Percentiles rank a stretch among this genome's conserved stretches.
Evolutionary conservation across 75 land plant genomes (phyloP).

Genomic region (Sequoia sempervirens): DNA sequence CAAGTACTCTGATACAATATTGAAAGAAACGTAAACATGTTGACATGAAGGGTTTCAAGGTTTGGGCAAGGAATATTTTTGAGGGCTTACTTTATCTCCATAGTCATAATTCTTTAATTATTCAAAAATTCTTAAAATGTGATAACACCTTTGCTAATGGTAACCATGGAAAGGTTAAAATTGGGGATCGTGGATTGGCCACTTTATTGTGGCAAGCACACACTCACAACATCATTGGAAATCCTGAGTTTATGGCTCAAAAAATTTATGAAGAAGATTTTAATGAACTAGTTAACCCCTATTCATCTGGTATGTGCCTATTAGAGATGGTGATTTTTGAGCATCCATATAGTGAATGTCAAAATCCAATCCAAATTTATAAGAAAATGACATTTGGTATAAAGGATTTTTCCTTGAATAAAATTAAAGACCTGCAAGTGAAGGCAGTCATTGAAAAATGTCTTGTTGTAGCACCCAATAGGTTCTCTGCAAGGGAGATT

Average conservation of each 20-base stretch:
- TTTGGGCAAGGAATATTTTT: constrained; percentile 54
- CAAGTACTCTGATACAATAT: constrained; percentile 47
- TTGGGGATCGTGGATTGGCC: constrained; percentile 80
- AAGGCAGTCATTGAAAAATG: constrained; percentile 82
- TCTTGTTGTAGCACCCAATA: constrained; percentile 53
- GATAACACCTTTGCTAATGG: constrained; percentile 88
- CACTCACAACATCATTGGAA: constrained; percentile 73
- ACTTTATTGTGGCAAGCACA: constrained; percentile 61
- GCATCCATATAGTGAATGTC: constrained; percentile 75
- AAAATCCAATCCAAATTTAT: constrained; percentile 71
- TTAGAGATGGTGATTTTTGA: constrained; percentile 78
- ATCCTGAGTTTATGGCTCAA: constrained; percentile 87
- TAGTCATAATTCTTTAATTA: constrained; percentile 65
- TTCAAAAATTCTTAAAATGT: constrained; percentile 80
- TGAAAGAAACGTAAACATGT: constrained; percentile 48
- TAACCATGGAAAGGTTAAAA: constrained; percentile 76
- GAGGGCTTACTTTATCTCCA: constrained; percentile 73
- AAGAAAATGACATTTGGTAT: constrained; percentile 70
- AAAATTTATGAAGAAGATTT: constrained; percentile 79
- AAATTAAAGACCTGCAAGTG: constrained; percentile 55
- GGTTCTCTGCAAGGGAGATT: constrained; percentile 81
- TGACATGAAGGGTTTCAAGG: constrained; percentile 47
- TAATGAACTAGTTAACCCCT: constrained; percentile 68
- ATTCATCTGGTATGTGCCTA: constrained; percentile 81
- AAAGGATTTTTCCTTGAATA: constrained; percentile 71